Evolutionary conservation across 768 basidiomycete genomes (phyloP).

Genomic region (Suillus spraguei): DNA sequence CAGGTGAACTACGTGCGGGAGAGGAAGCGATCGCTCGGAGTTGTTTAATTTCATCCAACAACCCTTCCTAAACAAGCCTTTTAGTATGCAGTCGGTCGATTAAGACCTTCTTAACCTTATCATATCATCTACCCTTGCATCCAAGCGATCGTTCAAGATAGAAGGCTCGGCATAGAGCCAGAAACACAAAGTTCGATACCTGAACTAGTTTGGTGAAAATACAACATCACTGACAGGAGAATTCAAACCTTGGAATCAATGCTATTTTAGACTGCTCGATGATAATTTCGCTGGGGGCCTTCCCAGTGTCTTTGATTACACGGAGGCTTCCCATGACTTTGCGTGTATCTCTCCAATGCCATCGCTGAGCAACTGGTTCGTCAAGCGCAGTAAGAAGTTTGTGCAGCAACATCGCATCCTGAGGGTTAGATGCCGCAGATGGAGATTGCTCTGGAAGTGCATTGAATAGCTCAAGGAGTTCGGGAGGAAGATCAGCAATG

Average conservation of each 20-base stretch:
- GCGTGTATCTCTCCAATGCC: conserved; percentile 96
- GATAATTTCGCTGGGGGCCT: conserved; percentile 67
- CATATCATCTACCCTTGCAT: conserved; percentile 88
- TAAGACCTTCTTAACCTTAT: conserved; percentile 54
- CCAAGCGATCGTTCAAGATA: conserved; percentile 65
- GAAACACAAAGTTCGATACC: conserved; percentile 84
- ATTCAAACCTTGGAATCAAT: conserved; percentile 52
- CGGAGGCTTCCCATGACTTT: conserved; percentile 83
- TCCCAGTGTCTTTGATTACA: conserved; percentile 73
- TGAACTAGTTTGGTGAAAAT: conserved; percentile 30
- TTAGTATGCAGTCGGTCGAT: conserved; percentile 5
- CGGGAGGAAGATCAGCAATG: conserved; percentile 47
- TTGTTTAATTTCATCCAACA: conserved; percentile 75
- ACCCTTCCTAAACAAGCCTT: conserved; percentile 56
- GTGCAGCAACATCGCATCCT: conserved; percentile 65
- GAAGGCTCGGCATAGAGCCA: conserved; percentile 85
- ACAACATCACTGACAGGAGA: not conserved
- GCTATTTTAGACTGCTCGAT: conserved; percentile 54
- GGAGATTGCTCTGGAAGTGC: conserved; percentile 62
- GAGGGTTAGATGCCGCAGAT: conserved; percentile 54
- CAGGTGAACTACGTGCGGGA: not conserved
- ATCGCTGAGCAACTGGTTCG: conserved; percentile 70
- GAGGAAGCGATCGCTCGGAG: conserved; percentile 39
- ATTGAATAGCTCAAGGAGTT: conserved; percentile 52
- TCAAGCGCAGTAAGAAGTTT: conserved; percentile 70